Evolutionary conservation across 2,329 filamentous ascomycete species (phyloP), one percentile per base, ranked within the genome.

Genomic region (Myriosclerotinia duriaeana): DNA sequence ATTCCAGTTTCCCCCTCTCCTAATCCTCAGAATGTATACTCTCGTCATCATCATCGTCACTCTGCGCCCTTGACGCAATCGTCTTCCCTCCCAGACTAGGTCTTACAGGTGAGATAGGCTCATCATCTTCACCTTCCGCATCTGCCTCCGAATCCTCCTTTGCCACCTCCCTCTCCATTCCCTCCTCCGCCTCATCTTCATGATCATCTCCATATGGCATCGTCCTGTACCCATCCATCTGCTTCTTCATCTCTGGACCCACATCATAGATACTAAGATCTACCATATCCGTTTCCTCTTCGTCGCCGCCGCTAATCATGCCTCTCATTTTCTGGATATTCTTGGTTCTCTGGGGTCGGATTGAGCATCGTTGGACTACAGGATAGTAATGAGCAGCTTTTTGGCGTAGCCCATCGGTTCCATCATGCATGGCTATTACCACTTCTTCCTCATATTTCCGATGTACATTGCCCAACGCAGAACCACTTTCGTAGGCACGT

Each of bases 321-420:
- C 54, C 53, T 53, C 68, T 70, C 58, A 72, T 72, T 42, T 84
- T 83, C 55, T 84, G 82, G 70, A 88, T 87, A 74, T 87, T 87
- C 80, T 85, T 88, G 68, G 82, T 84, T 67, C 87, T 83, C 77
- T 88, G 86, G 40, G 85, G 86, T 54, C 86, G 81, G 72, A 90
- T 85, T 30, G 82, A 81, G 56, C 82, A 85, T 64, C 85, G 84
- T 76, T 89, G 86, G 78, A 89, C 84, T 69, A 90, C 82, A 5
- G 88, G 88, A 72, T 89, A 90, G 77, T 89, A 90, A 76, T 87
- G 89, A 15, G 83, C 85, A 8, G 82, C 87, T 75, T 85, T 85
- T 70, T 85, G 81, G 60, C 78, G 75, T 66, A 78, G 77, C 61
- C 81, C 81, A 69, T 82, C 80, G 48, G 70, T 82, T 69, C 84